Conservation (phyloP, 2,329 filamentous ascomycete species). For the Penicillium sp. region DNA sequence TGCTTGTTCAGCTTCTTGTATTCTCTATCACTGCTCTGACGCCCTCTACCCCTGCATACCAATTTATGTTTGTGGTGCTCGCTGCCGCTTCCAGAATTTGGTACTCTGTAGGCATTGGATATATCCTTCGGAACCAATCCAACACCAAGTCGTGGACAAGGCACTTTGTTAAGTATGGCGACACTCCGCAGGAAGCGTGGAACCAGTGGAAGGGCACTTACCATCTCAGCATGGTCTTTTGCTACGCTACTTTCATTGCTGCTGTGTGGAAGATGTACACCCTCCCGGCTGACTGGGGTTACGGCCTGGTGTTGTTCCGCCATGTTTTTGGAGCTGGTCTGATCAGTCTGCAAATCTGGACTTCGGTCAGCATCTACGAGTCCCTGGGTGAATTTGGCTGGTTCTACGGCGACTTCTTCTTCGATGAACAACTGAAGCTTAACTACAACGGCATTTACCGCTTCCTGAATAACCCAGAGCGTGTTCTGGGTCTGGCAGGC, state of each 20-base stretch:
- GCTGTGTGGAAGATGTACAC: conserved; percentile 96
- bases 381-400: conserved; percentile 96
- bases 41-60: conserved; percentile 70
- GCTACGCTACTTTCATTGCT: conserved; percentile 81
- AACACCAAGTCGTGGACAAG: conserved; percentile 91
- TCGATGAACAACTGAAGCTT: conserved; percentile 79
- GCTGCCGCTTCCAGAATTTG: conserved; percentile 82
- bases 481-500: conserved; percentile 88
- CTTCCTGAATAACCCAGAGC: conserved; percentile 95
- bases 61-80: conserved; percentile 74
- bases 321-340: conserved; percentile 80
- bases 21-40: conserved; percentile 69
- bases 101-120: conserved; percentile 84
- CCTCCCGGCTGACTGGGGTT: conserved; percentile 78
- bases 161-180: conserved; percentile 95
- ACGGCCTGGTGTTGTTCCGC: conserved; percentile 78
- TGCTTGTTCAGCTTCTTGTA: conserved; percentile 73
- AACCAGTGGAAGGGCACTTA: conserved; percentile 96
- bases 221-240: conserved; percentile 86
- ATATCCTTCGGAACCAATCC: conserved; percentile 80
- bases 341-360: conserved; percentile 87
- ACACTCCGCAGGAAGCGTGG: conserved; percentile 88
- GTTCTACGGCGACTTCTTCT: conserved; percentile 99
- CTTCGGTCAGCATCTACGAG: conserved; percentile 86
- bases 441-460: conserved; percentile 98